A percentile compares a stretch with the other conserved stretches of the same genome.
phyloP scores from a whole-genome alignment of 495 filamentous ascomycete genomes.

The Terfezia claveryi region DNA sequence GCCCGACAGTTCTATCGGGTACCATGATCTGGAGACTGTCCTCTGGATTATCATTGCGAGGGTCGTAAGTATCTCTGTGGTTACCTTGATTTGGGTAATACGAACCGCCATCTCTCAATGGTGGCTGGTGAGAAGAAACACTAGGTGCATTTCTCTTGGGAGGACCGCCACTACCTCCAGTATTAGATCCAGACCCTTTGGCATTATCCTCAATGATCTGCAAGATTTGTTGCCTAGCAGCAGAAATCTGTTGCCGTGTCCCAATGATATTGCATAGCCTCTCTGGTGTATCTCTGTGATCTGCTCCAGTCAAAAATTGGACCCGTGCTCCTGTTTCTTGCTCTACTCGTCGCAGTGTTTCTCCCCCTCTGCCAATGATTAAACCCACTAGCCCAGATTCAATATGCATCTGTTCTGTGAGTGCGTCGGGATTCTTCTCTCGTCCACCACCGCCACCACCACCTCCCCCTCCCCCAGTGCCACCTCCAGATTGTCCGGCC shows the following conservation, averaged over 20 bases:
- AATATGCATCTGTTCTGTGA: slow-evolving; percentile 43
- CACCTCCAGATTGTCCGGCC: not conserved
- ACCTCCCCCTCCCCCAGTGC: not conserved
- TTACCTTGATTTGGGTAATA: slow-evolving; percentile 5
- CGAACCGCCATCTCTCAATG: slow-evolving; percentile 22
- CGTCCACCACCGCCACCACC: slow-evolving; percentile 22
- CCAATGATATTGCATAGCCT: slow-evolving; percentile 62
- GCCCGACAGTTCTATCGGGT: slow-evolving; percentile 64
- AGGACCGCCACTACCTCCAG: slow-evolving; percentile 24
- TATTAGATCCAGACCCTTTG: slow-evolving; percentile 24
- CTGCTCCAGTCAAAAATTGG: slow-evolving; percentile 54
- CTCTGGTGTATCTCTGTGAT: slow-evolving; percentile 33
- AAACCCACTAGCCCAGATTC: slow-evolving; percentile 58
- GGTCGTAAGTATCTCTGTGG: not conserved
- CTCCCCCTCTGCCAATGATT: slow-evolving; percentile 65
- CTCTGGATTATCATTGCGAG: slow-evolving; percentile 31
- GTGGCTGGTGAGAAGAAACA: slow-evolving; percentile 7
- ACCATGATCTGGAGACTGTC: slow-evolving; percentile 68
- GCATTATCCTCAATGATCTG: slow-evolving; percentile 60
- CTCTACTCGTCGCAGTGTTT: slow-evolving; percentile 61
- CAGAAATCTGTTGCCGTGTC: slow-evolving; percentile 36
- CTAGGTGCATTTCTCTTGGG: not conserved
- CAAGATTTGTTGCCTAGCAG: slow-evolving; percentile 53
- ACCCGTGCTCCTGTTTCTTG: slow-evolving; percentile 50
- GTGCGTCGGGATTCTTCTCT: slow-evolving; percentile 38